Evolutionary conservation across 2,329 filamentous ascomycete genomes (phyloP).

Genomic region (Apiospora sp.): DNA sequence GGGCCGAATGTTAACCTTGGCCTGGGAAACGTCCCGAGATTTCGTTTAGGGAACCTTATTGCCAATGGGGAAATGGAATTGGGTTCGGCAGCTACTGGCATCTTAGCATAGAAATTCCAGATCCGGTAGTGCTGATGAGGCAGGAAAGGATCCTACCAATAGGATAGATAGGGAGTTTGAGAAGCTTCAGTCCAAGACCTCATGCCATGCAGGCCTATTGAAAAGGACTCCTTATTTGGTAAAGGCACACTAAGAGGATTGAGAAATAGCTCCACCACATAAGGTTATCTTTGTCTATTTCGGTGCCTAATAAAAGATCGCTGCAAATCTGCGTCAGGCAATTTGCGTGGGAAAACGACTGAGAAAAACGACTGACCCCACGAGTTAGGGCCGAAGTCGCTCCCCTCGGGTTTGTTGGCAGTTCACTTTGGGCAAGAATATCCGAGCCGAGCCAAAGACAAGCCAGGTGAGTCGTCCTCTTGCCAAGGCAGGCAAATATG

Average conservation of each 20-base stretch:
- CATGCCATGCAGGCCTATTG: not conserved
- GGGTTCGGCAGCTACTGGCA: not conserved
- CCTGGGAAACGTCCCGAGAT: not conserved
- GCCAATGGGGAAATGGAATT: not conserved
- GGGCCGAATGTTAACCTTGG: not conserved
- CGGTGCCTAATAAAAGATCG: not conserved
- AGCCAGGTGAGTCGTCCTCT: not conserved
- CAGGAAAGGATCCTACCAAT: not conserved
- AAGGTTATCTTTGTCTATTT: not conserved
- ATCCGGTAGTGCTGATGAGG: not conserved
- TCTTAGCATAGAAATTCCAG: not conserved
- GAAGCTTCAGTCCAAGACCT: not conserved
- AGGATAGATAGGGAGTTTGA: not conserved
- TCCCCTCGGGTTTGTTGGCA: slow-evolving; percentile 17
- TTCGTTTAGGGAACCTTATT: not conserved
- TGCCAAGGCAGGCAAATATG: not conserved
- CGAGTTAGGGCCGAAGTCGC: slow-evolving; percentile 13
- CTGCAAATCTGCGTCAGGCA: not conserved
- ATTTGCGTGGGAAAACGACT: not conserved
- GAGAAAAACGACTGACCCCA: slow-evolving; percentile 3
- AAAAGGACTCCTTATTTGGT: not conserved
- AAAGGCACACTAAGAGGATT: not conserved
- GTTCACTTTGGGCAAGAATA: not conserved
- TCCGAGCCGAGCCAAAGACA: slow-evolving; percentile 5
- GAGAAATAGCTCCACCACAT: not conserved